Conservation (phyloP, 345 rosid genomes). For the Passiflora organensis region DNA sequence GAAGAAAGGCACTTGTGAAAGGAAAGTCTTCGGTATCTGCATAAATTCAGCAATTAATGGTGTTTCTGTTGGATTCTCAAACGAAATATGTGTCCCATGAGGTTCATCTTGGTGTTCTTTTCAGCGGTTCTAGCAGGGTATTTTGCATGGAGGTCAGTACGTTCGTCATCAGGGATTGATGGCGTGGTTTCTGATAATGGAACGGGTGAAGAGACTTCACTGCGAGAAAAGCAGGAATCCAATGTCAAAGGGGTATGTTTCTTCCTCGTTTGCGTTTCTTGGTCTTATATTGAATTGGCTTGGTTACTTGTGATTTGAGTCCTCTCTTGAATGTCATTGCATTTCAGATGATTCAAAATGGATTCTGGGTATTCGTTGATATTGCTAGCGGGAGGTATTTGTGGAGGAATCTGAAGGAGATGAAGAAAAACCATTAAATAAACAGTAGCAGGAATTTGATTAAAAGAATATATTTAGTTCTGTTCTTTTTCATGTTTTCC, state of each 20-base stretch:
- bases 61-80: too few relatives aligned
- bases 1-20: too few relatives aligned
- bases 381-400: slow-evolving; percentile 31
- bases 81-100: slow-evolving; percentile 22
- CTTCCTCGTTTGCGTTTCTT: not conserved
- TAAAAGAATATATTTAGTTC: too few relatives aligned
- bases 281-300: not conserved
- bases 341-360: slow-evolving; percentile 30
- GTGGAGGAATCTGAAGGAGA: slow-evolving; percentile 35
- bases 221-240: slow-evolving; percentile 40
- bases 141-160: slow-evolving; percentile 69
- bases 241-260: slow-evolving; percentile 44
- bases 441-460: slow-evolving; percentile 7
- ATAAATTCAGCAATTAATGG: too few relatives aligned
- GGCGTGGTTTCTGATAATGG: slow-evolving; percentile 32
- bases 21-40: too few relatives aligned
- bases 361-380: slow-evolving; percentile 33
- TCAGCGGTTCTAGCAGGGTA: slow-evolving; percentile 18
- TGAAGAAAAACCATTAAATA: slow-evolving; percentile 31
- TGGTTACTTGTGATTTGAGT: slow-evolving; percentile 1
- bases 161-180: slow-evolving; percentile 41
- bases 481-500: too few relatives aligned
- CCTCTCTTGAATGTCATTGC: slow-evolving; percentile 7
- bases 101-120: slow-evolving; percentile 26
- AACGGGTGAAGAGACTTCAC: slow-evolving; percentile 15